phyloP scores from a whole-genome alignment of 169 alveolate genomes.

The Plasmodium ovale region DNA sequence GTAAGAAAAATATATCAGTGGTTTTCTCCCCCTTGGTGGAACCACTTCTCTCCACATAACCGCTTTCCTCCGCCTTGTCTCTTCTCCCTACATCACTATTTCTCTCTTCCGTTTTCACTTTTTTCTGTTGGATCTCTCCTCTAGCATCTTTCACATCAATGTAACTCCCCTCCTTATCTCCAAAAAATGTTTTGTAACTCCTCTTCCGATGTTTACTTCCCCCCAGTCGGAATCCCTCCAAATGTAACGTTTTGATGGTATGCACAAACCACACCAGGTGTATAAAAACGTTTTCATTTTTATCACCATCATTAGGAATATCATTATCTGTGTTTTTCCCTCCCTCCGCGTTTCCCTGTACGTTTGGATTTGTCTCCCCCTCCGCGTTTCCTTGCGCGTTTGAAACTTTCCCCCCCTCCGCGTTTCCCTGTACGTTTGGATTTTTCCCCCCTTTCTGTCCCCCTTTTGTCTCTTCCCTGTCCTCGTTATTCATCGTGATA shows the following conservation, averaged over 20 bases:
- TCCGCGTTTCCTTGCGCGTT: background rate
- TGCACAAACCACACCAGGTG: slow-evolving; percentile 54
- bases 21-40: background rate
- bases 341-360: background rate
- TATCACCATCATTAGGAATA: background rate
- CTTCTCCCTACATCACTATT: background rate
- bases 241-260: slow-evolving; percentile 20
- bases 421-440: background rate
- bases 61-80: slow-evolving; percentile 19
- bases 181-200: background rate
- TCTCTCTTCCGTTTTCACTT: background rate
- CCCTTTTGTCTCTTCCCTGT: background rate
- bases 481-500: background rate
- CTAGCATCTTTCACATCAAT: background rate
- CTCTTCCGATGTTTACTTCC: slow-evolving; percentile 12
- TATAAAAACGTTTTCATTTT: slow-evolving; percentile 13
- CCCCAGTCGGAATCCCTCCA: background rate
- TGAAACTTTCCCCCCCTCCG: background rate
- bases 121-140: background rate
- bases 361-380: background rate
- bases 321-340: background rate
- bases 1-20: background rate
- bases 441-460: background rate
- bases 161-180: background rate
- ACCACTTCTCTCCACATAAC: background rate